Conservation (phyloP, 2,329 filamentous ascomycete genomes). For the Gliomastix tumulicola region DNA sequence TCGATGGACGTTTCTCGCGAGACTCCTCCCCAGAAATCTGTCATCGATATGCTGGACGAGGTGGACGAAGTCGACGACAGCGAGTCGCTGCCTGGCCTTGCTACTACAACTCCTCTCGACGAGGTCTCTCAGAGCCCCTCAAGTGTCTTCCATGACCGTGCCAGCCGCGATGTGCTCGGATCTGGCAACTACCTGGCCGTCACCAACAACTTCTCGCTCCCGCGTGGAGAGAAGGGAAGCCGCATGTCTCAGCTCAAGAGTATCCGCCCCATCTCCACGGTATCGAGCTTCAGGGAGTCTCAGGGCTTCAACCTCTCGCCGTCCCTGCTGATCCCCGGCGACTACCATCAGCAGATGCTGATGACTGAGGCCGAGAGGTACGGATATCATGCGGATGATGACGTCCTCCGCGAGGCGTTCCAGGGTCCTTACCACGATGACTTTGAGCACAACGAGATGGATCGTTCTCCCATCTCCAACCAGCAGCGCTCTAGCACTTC, state of each 20-base stretch:
- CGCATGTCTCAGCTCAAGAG: conserved; percentile 20
- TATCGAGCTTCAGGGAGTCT: conserved; percentile 50
- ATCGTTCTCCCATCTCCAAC: conserved; percentile 8
- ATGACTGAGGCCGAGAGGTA: conserved; percentile 17
- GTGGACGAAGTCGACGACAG: conserved; percentile 9
- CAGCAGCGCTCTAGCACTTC: conserved; percentile 47
- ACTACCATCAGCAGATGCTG: conserved; percentile 50
- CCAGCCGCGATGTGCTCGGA: neutral
- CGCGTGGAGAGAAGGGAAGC: conserved; percentile 24
- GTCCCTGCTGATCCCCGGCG: conserved; percentile 53
- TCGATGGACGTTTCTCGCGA: conserved; percentile 37
- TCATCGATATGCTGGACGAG: no score
- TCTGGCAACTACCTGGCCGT: conserved; percentile 18
- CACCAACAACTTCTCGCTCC: conserved; percentile 45
- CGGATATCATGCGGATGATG: conserved; percentile 23
- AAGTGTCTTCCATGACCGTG: neutral
- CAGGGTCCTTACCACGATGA: conserved; percentile 8
- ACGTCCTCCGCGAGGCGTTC: conserved; percentile 12
- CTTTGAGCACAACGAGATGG: no score
- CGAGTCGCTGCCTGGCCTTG: conserved; percentile 5
- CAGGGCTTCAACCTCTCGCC: conserved; percentile 55
- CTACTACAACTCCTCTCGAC: conserved; percentile 23
- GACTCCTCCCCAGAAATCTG: neutral
- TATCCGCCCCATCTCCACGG: conserved; percentile 34
- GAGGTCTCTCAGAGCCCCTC: conserved; percentile 39